Base-by-base conservation (phyloP, 495 filamentous ascomycete species). In the Amphirosellinia nigrospora region DNA sequence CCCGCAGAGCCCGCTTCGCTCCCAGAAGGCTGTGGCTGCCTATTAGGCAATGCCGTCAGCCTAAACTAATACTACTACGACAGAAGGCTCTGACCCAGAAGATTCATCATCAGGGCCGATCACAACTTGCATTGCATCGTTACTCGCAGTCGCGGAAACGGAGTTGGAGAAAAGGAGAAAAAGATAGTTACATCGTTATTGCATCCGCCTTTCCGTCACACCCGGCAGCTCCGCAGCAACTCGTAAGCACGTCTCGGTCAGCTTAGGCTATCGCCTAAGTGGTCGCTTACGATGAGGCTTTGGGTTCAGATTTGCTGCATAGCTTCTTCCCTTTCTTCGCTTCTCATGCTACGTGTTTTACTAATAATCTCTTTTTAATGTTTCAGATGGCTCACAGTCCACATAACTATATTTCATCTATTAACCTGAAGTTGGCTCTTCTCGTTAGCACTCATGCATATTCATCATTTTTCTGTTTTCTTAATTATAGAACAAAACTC, bases 1-100 rank as follows among this genome's bases (percentile, higher is more conserved):
- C 77, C 77, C 43, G n/a, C 70, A 73, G 43, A 81, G 79, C 55
- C 83, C 85, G 39, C 73, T 82, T 64, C 84, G 80, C 64, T 78
- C 79, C 67, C 78, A 80, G 43, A 71, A 69, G 34, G 58, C 83
- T 64, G 71, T 82, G 58, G 69, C 81, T 65, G 78, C 78, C 66
- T 80, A 78, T 62, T 83, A 82, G 78, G 64, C 58, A 60, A 48
- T 28, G 32, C 64, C 50, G 21, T 38, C 36, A 38, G 26, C 23
- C 28, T 58, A 36, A 30, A 46, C 23, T 16, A 60, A 64, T 58
- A 65, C 64, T 58, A 65, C 64, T 48, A 73, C 70, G 71, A 72
- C 66, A 72, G 69, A 74, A 69, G 66, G 69, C 63, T 46, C 64
- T 64, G 61, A 59, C 64, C 64, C 28, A 45, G 38, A 67, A 8